These are phyloP conservation scores for Nymphaea thermarum DNA, from an alignment of 164 flowering plant genomes.

Conservation along the genomic window DNA sequence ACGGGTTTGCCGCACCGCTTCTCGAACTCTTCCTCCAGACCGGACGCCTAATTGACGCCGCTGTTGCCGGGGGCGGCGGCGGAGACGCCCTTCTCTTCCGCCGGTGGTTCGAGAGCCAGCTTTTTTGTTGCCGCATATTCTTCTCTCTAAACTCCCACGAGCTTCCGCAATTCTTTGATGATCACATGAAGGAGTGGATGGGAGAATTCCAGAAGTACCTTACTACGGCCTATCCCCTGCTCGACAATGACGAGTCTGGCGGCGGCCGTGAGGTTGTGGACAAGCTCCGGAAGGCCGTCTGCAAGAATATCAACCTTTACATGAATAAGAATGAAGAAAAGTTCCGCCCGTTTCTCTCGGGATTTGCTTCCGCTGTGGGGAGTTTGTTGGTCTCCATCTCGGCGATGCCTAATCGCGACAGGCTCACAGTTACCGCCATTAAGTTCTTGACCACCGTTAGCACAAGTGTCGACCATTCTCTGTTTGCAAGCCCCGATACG, in stretches of 20 bases:
- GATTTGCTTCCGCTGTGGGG: constrained; percentile 69
- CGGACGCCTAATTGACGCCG: constrained; percentile 21
- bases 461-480: constrained; percentile 61
- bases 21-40: constrained; percentile 55
- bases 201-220: constrained; percentile 61
- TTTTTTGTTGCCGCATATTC: constrained; percentile 80
- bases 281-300: constrained; percentile 65
- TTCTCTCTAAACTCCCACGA: constrained; percentile 79
- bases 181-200: constrained; percentile 95
- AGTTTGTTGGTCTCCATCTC: constrained; percentile 51
- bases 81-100: constrained; percentile 24
- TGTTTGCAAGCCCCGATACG: constrained; percentile 50
- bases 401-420: constrained; percentile 42
- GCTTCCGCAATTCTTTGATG: constrained; percentile 86
- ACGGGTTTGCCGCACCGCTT: constrained; percentile 59
- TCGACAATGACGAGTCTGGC: constrained; percentile 34
- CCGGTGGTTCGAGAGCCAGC: constrained; percentile 65
- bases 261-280: constrained; percentile 50
- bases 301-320: constrained; percentile 82
- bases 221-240: constrained; percentile 31
- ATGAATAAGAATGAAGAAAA: constrained; percentile 91
- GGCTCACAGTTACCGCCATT: constrained; percentile 60
- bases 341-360: constrained; percentile 53
- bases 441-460: constrained; percentile 81
- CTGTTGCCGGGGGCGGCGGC: constrained; percentile 18